A percentile compares a stretch with the other conserved stretches of the same genome.
These are phyloP conservation scores for Tylopilus subfusipes DNA, from an alignment of 768 basidiomycete genomes.

Conservation along the genomic window DNA sequence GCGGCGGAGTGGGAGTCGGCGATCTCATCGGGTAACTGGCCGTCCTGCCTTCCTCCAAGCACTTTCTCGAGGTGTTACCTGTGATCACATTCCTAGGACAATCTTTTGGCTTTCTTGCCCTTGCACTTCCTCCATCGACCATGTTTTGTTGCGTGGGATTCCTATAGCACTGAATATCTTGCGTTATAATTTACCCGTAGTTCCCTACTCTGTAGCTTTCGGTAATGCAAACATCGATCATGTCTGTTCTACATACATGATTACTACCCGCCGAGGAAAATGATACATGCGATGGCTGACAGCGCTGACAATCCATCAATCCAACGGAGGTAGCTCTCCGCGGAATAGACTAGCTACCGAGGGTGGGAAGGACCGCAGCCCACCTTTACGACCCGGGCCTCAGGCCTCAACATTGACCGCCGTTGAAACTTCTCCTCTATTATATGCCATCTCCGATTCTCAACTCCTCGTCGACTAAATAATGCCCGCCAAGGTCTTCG, in stretches of 20 bases:
- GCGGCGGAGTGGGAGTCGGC: slow-evolving; percentile 63
- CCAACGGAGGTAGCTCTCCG: not conserved
- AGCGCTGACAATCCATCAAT: not conserved
- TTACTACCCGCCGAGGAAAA: not conserved
- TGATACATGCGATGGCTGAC: not conserved
- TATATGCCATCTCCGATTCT: slow-evolving; percentile 30
- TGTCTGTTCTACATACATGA: not conserved
- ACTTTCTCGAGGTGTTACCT: slow-evolving; percentile 79
- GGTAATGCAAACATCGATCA: slow-evolving; percentile 18
- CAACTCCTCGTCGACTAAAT: slow-evolving; percentile 26
- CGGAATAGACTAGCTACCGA: not conserved
- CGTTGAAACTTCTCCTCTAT: slow-evolving; percentile 25
- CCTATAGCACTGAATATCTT: slow-evolving; percentile 12
- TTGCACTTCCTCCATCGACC: not conserved
- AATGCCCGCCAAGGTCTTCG: slow-evolving; percentile 22
- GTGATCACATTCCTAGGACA: slow-evolving; percentile 27
- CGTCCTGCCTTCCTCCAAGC: slow-evolving; percentile 69
- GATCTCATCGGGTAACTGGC: slow-evolving; percentile 64
- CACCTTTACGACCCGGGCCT: not conserved
- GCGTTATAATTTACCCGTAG: slow-evolving; percentile 24
- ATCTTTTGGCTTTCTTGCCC: slow-evolving; percentile 16
- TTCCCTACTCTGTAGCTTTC: slow-evolving; percentile 9
- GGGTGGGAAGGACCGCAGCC: not conserved
- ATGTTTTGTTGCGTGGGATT: slow-evolving; percentile 6
- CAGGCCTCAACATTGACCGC: slow-evolving; percentile 1